Percentiles rank a stretch among this genome's conserved stretches.
phyloP scores from a whole-genome alignment of 169 alveolate species.

The Ichthyophthirius multifiliis region DNA sequence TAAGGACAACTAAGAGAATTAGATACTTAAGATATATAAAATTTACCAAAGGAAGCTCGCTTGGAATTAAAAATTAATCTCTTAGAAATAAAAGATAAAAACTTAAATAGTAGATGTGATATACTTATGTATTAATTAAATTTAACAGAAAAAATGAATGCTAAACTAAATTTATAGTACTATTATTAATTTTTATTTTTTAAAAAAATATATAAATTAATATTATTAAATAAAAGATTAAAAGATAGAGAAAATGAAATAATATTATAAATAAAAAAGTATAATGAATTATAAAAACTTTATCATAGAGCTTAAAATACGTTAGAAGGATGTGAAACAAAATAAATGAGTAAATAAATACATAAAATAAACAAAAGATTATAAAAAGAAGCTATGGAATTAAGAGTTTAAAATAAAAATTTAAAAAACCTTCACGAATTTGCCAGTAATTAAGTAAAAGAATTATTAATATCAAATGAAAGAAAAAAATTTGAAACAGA shows the following conservation, averaged over 20 bases:
- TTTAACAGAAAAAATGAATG: not conserved
- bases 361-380: not conserved
- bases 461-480: not conserved
- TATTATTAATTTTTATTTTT: not conserved
- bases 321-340: not conserved
- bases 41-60: constrained; percentile 18
- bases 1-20: not conserved
- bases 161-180: not conserved
- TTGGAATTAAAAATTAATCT: constrained; percentile 26
- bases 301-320: not conserved
- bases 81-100: constrained; percentile 38
- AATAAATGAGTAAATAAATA: not conserved
- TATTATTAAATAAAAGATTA: not conserved
- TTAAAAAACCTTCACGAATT: not conserved
- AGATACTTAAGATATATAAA: not conserved
- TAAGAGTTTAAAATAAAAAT: not conserved
- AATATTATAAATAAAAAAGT: not conserved
- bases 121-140: not conserved
- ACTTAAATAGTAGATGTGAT: constrained; percentile 11
- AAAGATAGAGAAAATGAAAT: constrained; percentile 6
- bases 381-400: not conserved
- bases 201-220: not conserved
- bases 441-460: not conserved
- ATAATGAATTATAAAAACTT: not conserved
- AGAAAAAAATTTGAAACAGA: constrained; percentile 16